phyloP scores from a whole-genome alignment of 495 filamentous ascomycete species.

The Penicillium angulare region DNA sequence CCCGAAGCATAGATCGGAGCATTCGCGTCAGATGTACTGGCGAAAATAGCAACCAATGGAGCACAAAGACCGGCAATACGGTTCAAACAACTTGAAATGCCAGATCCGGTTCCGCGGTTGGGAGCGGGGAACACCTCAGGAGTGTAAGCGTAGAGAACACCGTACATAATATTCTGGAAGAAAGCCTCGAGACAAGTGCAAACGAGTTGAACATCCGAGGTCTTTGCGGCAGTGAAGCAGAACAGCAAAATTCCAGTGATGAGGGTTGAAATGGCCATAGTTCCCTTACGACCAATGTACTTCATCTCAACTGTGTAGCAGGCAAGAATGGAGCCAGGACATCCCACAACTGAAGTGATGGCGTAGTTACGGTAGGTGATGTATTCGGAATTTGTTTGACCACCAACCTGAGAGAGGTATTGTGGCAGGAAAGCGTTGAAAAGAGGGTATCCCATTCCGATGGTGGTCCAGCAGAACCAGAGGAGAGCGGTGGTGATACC shows the following conservation, averaged over 20 bases:
- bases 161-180: slow-evolving; percentile 66
- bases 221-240: slow-evolving; percentile 53
- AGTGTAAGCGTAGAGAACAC: slow-evolving; percentile 60
- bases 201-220: slow-evolving; percentile 48
- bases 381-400: slow-evolving; percentile 35
- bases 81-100: slow-evolving; percentile 57
- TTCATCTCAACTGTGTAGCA: slow-evolving; percentile 56
- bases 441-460: slow-evolving; percentile 57
- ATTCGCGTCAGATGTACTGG: slow-evolving; percentile 37
- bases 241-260: slow-evolving; percentile 59
- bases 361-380: slow-evolving; percentile 61
- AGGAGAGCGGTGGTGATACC: slow-evolving; percentile 49
- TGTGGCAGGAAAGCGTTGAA: slow-evolving; percentile 62
- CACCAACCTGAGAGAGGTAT: slow-evolving; percentile 48
- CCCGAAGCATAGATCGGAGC: slow-evolving; percentile 55
- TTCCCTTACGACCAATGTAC: slow-evolving; percentile 60
- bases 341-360: slow-evolving; percentile 57
- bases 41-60: slow-evolving; percentile 56
- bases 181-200: slow-evolving; percentile 56
- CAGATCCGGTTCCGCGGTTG: slow-evolving; percentile 57
- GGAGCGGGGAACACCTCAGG: slow-evolving; percentile 62
- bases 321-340: slow-evolving; percentile 56
- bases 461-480: slow-evolving; percentile 57
- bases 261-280: slow-evolving; percentile 52
- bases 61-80: slow-evolving; percentile 58